Conservation (phyloP, 2,329 filamentous ascomycete species). For the Monosporascus sp. region DNA sequence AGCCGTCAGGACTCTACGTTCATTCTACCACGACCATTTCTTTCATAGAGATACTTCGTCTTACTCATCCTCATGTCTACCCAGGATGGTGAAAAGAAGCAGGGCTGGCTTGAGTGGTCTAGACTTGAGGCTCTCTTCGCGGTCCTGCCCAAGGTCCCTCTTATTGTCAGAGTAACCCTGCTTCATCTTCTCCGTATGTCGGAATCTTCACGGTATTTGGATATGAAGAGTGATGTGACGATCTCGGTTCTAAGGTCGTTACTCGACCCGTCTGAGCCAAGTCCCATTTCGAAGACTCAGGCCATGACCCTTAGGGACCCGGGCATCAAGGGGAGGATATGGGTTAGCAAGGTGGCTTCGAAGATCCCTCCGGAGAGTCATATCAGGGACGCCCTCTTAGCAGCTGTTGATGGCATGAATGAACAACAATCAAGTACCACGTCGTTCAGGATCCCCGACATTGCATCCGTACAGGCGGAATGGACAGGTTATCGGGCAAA, state of each 20-base stretch:
- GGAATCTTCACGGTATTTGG: conserved; percentile 68
- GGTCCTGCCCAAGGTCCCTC: conserved; percentile 54
- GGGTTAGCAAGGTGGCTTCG: conserved; percentile 69
- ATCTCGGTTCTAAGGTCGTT: conserved; percentile 68
- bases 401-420: conserved; percentile 52
- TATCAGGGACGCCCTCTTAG: conserved; percentile 52
- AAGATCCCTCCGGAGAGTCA: conserved; percentile 53
- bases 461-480: conserved; percentile 61
- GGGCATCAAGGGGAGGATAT: conserved; percentile 70
- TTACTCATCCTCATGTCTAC: conserved; percentile 6
- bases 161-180: conserved; percentile 57
- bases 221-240: conserved; percentile 69
- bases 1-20: not conserved
- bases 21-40: not conserved
- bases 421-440: conserved; percentile 25
- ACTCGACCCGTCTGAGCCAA: conserved; percentile 40
- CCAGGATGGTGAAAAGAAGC: conserved; percentile 1
- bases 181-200: conserved; percentile 64
- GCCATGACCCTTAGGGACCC: conserved; percentile 25
- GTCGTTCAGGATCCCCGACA: conserved; percentile 40
- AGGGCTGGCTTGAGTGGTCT: conserved; percentile 10
- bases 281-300: conserved; percentile 59
- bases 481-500: conserved; percentile 67
- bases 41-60: not conserved
- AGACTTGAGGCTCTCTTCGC: conserved; percentile 17